These are phyloP conservation scores for Acanthamoeba sp. DNA, from an alignment of 208 protist species.

Conservation along the genomic window DNA sequence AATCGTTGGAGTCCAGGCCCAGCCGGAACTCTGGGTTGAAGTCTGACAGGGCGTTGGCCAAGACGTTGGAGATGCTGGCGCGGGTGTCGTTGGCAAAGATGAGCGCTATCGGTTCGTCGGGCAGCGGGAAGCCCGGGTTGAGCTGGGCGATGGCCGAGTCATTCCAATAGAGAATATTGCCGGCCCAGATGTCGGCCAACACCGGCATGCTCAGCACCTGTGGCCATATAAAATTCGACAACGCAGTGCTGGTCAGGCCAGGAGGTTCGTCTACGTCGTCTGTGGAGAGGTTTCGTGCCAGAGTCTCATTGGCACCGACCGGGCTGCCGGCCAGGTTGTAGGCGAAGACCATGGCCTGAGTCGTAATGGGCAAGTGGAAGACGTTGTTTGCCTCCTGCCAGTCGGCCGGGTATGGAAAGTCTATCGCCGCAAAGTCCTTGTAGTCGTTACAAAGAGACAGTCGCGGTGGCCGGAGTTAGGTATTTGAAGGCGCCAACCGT, in stretches of 20 bases:
- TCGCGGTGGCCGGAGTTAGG: not conserved
- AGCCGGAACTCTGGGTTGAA: not conserved
- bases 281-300: not conserved
- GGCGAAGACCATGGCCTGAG: not conserved
- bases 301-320: no score
- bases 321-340: not conserved
- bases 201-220: not conserved
- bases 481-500: no score
- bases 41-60: not conserved
- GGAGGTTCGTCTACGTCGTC: not conserved
- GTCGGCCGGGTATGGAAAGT: not conserved
- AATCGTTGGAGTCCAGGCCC: not conserved
- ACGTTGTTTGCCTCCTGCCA: not conserved
- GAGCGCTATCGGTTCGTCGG: not conserved
- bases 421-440: not conserved
- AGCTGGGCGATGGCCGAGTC: conserved; percentile 45
- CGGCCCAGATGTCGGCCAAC: conserved; percentile 4
- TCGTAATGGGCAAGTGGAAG: not conserved
- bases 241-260: not conserved
- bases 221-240: not conserved
- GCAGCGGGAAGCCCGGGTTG: not conserved
- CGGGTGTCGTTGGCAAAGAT: not conserved
- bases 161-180: not conserved
- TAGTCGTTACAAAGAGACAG: not conserved
- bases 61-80: conserved; percentile 23